These are phyloP conservation scores for Globisporangium viniferum DNA, from an alignment of 352 stramenopile genomes.

Conservation along the genomic window DNA sequence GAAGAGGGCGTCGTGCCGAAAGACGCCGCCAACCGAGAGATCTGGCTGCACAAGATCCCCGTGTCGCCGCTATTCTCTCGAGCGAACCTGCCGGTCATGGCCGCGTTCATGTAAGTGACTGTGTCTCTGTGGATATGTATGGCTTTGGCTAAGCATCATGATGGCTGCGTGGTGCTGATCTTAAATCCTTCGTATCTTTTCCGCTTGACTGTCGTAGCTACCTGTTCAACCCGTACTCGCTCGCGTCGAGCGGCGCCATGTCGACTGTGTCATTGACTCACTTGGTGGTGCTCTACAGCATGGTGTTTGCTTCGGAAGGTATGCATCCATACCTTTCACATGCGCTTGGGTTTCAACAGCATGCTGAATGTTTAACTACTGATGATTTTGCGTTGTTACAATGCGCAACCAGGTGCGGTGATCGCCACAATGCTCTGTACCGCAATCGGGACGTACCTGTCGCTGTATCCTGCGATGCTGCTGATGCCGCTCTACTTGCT, in stretches of 20 bases:
- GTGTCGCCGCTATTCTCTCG: constrained; percentile 66
- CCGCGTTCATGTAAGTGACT: constrained; percentile 46
- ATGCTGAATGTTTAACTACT: neutral
- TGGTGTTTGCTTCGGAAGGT: constrained; percentile 73
- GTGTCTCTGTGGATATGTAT: neutral
- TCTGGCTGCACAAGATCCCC: constrained; percentile 69
- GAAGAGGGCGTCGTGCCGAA: constrained; percentile 46
- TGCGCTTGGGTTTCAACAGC: too few species aligned
- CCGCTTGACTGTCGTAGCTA: constrained; percentile 24
- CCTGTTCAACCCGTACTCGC: constrained; percentile 77
- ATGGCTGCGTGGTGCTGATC: neutral
- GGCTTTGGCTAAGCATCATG: neutral
- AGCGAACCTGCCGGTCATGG: constrained; percentile 38
- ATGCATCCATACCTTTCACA: neutral
- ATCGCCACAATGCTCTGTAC: constrained; percentile 44
- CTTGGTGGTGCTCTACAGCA: constrained; percentile 54
- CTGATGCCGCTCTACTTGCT: constrained; percentile 55
- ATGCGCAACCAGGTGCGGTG: constrained; percentile 30
- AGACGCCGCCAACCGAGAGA: constrained; percentile 36
- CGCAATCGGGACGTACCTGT: constrained; percentile 65
- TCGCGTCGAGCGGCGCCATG: constrained; percentile 67
- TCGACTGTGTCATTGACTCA: constrained; percentile 71
- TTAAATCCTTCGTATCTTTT: neutral
- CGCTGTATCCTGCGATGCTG: constrained; percentile 69
- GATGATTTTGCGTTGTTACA: neutral